Conservation (phyloP, 768 basidiomycete species). For the Suillus variegatus region DNA sequence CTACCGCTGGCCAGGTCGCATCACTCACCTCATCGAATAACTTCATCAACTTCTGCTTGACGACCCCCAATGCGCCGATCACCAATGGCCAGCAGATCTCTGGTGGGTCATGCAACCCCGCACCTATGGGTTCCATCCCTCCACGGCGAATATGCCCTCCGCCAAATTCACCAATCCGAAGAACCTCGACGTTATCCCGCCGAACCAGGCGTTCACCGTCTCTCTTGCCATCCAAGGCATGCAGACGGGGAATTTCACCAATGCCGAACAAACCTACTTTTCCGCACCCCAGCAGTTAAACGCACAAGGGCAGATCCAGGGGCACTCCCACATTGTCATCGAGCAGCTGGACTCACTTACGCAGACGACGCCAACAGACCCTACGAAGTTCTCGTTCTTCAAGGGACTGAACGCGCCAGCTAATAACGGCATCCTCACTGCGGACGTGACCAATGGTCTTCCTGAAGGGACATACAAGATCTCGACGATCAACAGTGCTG, state of each 20-base stretch:
- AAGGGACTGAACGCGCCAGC: constrained; percentile 46
- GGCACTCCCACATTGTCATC: constrained; percentile 61
- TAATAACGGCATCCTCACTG: constrained; percentile 48
- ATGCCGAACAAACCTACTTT: constrained; percentile 54
- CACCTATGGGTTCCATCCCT: constrained; percentile 58
- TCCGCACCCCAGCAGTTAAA: constrained; percentile 59
- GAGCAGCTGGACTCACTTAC: constrained; percentile 44
- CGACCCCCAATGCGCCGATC: constrained; percentile 44
- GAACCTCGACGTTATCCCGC: constrained; percentile 44
- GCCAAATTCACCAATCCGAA: constrained; percentile 46
- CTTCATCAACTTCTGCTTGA: constrained; percentile 59
- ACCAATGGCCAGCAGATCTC: constrained; percentile 56
- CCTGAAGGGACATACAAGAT: constrained; percentile 60
- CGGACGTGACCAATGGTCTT: constrained; percentile 54
- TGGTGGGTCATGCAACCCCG: constrained; percentile 61
- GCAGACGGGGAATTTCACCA: constrained; percentile 58
- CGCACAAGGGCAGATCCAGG: constrained; percentile 50
- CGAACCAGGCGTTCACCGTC: constrained; percentile 52
- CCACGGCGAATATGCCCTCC: constrained; percentile 47
- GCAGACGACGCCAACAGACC: constrained; percentile 49
- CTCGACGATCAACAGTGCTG: constrained; percentile 54
- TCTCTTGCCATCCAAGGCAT: constrained; percentile 46
- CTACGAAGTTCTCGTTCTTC: constrained; percentile 59
- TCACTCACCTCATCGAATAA: constrained; percentile 60
- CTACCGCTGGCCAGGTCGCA: constrained; percentile 48